These are phyloP conservation scores for Fusarium goolgardi DNA, from an alignment of 2,329 filamentous ascomycete genomes.

Conservation along the genomic window DNA sequence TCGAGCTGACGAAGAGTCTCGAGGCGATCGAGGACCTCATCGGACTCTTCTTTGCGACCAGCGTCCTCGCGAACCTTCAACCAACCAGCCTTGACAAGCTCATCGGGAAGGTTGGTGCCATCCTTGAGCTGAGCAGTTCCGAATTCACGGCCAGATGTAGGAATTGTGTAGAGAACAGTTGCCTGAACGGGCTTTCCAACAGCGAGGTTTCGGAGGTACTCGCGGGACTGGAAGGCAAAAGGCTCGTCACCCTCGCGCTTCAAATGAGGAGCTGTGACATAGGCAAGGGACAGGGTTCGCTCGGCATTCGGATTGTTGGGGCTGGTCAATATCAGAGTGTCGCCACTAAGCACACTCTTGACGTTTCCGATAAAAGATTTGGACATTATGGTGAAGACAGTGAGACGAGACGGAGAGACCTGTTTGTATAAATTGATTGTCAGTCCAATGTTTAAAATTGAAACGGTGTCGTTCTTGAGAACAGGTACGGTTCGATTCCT, in stretches of 20 bases:
- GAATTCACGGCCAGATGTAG: constrained; percentile 87
- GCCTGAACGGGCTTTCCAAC: constrained; percentile 91
- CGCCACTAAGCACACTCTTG: constrained; percentile 94
- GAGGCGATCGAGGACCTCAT: constrained; percentile 76
- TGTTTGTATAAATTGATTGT: constrained; percentile 25
- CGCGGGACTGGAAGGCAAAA: constrained; percentile 93
- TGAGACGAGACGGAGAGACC: constrained; percentile 40
- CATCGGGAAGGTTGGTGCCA: constrained; percentile 82
- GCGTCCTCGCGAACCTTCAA: constrained; percentile 94
- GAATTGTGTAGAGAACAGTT: constrained; percentile 86
- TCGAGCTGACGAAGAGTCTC: constrained; percentile 84
- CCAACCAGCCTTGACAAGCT: constrained; percentile 89
- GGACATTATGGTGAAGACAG: constrained; percentile 56
- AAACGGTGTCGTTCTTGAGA: not conserved
- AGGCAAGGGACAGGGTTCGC: constrained; percentile 89
- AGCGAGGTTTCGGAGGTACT: constrained; percentile 84
- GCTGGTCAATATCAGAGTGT: constrained; percentile 87
- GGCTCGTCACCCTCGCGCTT: constrained; percentile 91
- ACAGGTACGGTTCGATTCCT: not conserved
- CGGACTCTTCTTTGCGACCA: constrained; percentile 87
- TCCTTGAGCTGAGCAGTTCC: constrained; percentile 82
- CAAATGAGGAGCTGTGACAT: constrained; percentile 88
- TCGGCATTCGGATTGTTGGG: constrained; percentile 84
- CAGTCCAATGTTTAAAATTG: constrained; percentile 22
- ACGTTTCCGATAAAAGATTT: constrained; percentile 76